Base-by-base conservation (phyloP, 2,329 filamentous ascomycete species). In the Cercospora janseana region DNA sequence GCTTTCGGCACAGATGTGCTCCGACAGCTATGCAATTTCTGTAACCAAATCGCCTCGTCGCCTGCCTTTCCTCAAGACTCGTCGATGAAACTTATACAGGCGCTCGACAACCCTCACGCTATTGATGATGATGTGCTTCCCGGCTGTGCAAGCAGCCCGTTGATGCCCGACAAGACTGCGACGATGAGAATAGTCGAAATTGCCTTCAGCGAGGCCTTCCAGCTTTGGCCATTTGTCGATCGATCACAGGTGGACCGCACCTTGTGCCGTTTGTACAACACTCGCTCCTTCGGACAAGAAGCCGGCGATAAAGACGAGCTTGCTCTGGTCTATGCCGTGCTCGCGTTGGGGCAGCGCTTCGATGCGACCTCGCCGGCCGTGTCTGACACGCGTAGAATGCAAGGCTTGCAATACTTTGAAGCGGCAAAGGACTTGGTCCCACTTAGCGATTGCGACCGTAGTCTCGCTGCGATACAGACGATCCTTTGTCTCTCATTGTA, bases 401-500 rank as follows among this genome's bases (percentile, higher is more conserved):
- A 53, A 44, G 49, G 48, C n/a, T 32, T 55, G 13, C 24, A 27
- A 18, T 59, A 51, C 32, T 58, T 58, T 29, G 41, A 28, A 12
- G 56, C 54, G 12, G 56, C 56, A n/a, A 46, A 32, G 9, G 49
- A 49, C n/a, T 49, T 56, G 15, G 48, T 54, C 1, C 51, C 56
- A 6, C 18, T 58, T 6, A 38, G 29, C 10, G 31, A 51, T 26
- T 60, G 55, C 46, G 55, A 54, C 31, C 41, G 52, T 16, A 56
- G 47, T 31, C 43, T 60, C n/a, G 13, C 52, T 3, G 50, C 55
- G 7, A 10, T 59, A 5, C 57, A 57, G 40, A 54, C 55, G 3
- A 40, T 56, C 3, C 40, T 59, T 6, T 59, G 55, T 27, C 35
- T 59, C 28, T 52, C 55, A n/a, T 26, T 59, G 9, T 59, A 54